Base-by-base conservation (phyloP, 768 basidiomycete genomes). In the Phlegmacium glaucopus region DNA sequence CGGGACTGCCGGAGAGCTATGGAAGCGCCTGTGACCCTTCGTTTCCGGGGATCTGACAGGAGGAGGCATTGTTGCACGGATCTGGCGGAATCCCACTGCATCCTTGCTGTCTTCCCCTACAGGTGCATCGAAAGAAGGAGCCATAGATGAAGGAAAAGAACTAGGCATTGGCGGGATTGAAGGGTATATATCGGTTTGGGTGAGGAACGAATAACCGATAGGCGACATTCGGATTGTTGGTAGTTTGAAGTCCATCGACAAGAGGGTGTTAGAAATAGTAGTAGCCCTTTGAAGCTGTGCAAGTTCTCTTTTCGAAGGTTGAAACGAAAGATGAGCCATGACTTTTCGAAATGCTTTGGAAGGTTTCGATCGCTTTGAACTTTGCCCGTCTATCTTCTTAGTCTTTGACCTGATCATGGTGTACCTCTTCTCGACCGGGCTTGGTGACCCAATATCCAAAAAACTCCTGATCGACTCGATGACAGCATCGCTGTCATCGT, bases 261-360 rank as follows among this genome's bases (percentile, higher is more conserved):
- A 48, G 15, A 49, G 47, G 4, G 35, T 22, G 22, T 22, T 44
- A 37, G 44, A 25, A 2, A 18, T 40, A 12, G 35, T 15, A 6
- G 36, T 36, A 10, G 42, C 28, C 18, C 40, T 50, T 15, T 46
- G 49, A 16, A 44, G 39, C 9, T 39, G 7, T 13, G 32, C 44
- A 15, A 48, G 7, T 35, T 58, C 56, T 43, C 46, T 53, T 47
- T 50, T 55, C 29, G 47, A 44, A 11, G 56, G 52, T 29, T 52
- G 59, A 15, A 57, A 35, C 15, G 59, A 57, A 5, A 60, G 52
- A 17, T 53, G 59, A 27, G 53, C 44, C 26, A 60, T 54, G 41
- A 57, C 56, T 25, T 54, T 55, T 18, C 59, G 49, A 25, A 60
- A 54, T 10, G 54, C 50, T 35, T 47, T 57, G 16, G 50, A 42